phyloP scores from a whole-genome alignment of 345 rosid genomes.

The Salix viminalis region DNA sequence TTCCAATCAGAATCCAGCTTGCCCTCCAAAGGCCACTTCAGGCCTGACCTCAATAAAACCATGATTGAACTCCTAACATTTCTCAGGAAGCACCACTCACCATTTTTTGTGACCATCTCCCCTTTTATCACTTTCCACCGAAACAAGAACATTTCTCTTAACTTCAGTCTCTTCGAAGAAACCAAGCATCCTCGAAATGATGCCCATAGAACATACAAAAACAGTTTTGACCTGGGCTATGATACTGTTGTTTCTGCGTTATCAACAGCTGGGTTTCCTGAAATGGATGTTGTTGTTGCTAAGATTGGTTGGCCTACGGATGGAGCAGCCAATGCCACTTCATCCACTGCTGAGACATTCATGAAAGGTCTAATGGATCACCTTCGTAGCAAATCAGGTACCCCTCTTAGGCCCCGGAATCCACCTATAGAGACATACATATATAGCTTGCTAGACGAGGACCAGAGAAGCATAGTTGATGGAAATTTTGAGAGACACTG shows the following conservation, averaged over 20 bases:
- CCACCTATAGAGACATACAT: conserved; percentile 63
- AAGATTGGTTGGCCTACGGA: conserved; percentile 97
- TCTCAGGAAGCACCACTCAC: conserved; percentile 60
- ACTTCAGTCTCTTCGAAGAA: conserved; percentile 66
- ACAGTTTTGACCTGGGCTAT: conserved; percentile 71
- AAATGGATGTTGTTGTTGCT: conserved; percentile 55
- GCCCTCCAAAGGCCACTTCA: conserved; percentile 78
- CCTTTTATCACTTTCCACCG: conserved; percentile 53
- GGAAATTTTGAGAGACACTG: conserved; percentile 89
- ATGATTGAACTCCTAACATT: conserved; percentile 75
- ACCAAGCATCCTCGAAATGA: conserved; percentile 49
- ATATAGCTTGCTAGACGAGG: conserved; percentile 75
- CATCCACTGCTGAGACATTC: conserved; percentile 51
- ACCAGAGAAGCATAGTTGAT: conserved; percentile 43
- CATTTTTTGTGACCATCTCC: conserved; percentile 68
- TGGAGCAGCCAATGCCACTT: conserved; percentile 69
- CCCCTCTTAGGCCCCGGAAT: conserved; percentile 48
- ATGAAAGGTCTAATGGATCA: conserved; percentile 60
- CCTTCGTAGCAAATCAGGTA: conserved; percentile 56
- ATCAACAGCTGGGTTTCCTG: conserved; percentile 55
- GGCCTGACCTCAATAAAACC: conserved; percentile 74
- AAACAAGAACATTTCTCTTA: conserved; percentile 68
- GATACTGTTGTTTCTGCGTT: conserved; percentile 62
- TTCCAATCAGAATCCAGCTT: conserved; percentile 53
- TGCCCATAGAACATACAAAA: conserved; percentile 55